phyloP scores from a whole-genome alignment of 2,329 filamentous ascomycete species.

The Tolypocladium ovalisporum region DNA sequence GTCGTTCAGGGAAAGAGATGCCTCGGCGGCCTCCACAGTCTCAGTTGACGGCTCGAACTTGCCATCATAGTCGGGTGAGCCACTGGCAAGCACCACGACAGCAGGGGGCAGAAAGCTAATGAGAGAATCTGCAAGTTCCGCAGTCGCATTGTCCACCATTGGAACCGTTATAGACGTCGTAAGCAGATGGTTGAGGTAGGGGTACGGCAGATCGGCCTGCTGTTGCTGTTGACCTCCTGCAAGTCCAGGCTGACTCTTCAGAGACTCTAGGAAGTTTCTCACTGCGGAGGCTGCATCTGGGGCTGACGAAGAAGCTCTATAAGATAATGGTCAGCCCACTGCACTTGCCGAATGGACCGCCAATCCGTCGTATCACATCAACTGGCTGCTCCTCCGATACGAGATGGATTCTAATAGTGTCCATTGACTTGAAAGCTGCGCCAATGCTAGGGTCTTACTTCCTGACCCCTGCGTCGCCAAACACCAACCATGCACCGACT shows the following conservation, averaged over 20 bases:
- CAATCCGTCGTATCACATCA: conserved; percentile 7
- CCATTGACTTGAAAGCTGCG: conserved; percentile 12
- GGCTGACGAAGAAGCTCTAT: conserved; percentile 47
- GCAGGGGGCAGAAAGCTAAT: conserved; percentile 69
- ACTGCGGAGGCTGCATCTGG: conserved; percentile 68
- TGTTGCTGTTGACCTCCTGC: conserved; percentile 24
- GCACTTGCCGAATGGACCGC: background rate
- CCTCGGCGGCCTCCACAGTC: conserved; percentile 60
- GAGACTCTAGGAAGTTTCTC: conserved; percentile 77
- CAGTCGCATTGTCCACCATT: conserved; percentile 54
- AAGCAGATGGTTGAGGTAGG: conserved; percentile 77
- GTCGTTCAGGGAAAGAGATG: conserved; percentile 59
- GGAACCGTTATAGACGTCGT: conserved; percentile 68
- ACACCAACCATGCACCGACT: conserved; percentile 12
- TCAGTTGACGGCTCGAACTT: conserved; percentile 58
- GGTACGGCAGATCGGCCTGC: conserved; percentile 52
- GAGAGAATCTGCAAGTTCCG: conserved; percentile 60
- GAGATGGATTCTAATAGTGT: conserved; percentile 20
- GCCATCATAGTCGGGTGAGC: conserved; percentile 39
- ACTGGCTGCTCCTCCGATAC: conserved; percentile 12
- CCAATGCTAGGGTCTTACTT: conserved; percentile 5
- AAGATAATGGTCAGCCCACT: conserved; percentile 28
- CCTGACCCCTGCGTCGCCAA: conserved; percentile 1
- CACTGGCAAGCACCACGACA: conserved; percentile 66
- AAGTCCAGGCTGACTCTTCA: conserved; percentile 46